Evolutionary conservation across 2,329 filamentous ascomycete genomes (phyloP).

Genomic region (Emmonsia crescens): DNA sequence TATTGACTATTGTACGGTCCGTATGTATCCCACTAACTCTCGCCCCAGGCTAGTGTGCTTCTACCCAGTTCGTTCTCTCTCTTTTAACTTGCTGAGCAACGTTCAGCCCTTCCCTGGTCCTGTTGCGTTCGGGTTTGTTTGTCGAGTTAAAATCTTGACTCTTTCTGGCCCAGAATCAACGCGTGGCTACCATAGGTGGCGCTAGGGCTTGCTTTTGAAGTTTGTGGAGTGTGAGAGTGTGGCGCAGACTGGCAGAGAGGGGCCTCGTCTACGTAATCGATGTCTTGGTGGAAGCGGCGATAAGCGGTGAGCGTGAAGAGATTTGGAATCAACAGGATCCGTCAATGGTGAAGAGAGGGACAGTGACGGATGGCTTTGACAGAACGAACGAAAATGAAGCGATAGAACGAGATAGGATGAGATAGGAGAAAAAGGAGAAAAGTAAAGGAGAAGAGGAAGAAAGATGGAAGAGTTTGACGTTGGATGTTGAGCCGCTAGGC

Average conservation of each 20-base stretch:
- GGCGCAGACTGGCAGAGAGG: background rate
- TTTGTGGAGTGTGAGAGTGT: background rate
- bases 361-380: background rate
- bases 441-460: background rate
- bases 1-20: too few species aligned
- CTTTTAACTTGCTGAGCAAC: too few species aligned
- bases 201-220: background rate
- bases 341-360: background rate
- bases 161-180: background rate
- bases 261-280: background rate
- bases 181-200: background rate
- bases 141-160: background rate
- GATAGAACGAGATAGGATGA: background rate
- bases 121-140: too few species aligned
- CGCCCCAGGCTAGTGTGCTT: too few species aligned
- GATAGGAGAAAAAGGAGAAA: background rate
- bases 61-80: too few species aligned
- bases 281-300: background rate
- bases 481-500: background rate
- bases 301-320: background rate
- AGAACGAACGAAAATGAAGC: background rate
- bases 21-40: too few species aligned
- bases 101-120: too few species aligned
- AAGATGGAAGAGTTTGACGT: too few species aligned
- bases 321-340: background rate